phyloP scores from a whole-genome alignment of 2,329 filamentous ascomycete species.

The Colletotrichum endophyticum region DNA sequence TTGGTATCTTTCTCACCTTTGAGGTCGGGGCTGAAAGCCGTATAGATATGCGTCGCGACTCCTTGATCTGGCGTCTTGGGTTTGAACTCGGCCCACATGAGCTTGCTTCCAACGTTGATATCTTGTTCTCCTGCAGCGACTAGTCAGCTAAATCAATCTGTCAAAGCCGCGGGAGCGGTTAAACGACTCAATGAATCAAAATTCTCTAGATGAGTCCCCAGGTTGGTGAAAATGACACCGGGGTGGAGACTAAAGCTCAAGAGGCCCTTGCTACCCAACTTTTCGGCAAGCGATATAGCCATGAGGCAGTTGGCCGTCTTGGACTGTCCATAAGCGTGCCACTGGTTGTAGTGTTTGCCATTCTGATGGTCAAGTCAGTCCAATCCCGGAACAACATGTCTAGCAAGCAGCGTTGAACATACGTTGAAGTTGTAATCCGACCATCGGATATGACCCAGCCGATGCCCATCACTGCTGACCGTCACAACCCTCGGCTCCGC shows the following conservation, averaged over 20 bases:
- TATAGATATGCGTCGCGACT: constrained; percentile 31
- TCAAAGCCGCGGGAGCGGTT: no score
- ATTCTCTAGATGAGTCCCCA: constrained; percentile 10
- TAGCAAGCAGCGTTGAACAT: neutral
- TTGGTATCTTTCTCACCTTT: neutral
- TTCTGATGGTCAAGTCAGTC: neutral
- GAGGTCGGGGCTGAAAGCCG: constrained; percentile 32
- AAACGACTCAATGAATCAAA: neutral
- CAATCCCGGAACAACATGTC: neutral
- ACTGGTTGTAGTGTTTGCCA: constrained; percentile 25
- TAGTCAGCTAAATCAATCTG: neutral
- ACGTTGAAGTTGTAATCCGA: constrained; percentile 49
- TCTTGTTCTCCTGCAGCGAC: constrained; percentile 27
- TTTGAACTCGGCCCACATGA: constrained; percentile 13
- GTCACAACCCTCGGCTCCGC: constrained; percentile 42
- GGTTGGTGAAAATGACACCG: constrained; percentile 29
- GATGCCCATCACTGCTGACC: constrained; percentile 48
- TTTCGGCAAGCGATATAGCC: constrained; percentile 33
- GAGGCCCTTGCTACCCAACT: constrained; percentile 31
- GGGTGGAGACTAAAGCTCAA: constrained; percentile 39
- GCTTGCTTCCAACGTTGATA: constrained; percentile 23
- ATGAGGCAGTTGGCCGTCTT: constrained; percentile 36
- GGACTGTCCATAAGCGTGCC: constrained; percentile 30
- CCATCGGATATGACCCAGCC: constrained; percentile 44
- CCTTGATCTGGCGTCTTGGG: constrained; percentile 33